Evolutionary conservation across 2,329 filamentous ascomycete species (phyloP).

Genomic region (Colletotrichum plurivorum): DNA sequence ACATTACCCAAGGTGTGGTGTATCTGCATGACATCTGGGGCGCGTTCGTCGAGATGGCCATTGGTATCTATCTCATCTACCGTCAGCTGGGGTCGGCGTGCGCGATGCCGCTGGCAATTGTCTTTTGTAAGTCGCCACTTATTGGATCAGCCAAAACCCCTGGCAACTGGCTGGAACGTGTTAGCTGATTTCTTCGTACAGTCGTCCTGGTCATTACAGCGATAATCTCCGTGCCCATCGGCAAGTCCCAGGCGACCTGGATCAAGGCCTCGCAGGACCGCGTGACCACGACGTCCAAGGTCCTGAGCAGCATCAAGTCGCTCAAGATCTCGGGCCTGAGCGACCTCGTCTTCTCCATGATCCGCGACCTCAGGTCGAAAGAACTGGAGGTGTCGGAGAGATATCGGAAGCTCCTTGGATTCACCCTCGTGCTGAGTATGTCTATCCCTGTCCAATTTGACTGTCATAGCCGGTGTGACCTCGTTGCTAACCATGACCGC

Average conservation of each 20-base stretch:
- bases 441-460: too few relatives aligned
- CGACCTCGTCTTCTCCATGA: constrained; percentile 49
- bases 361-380: constrained; percentile 38
- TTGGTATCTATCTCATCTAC: constrained; percentile 45
- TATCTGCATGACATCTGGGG: constrained; percentile 42
- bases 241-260: constrained; percentile 58
- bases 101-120: constrained; percentile 58
- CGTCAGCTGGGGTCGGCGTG: constrained; percentile 56
- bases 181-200: constrained; percentile 38
- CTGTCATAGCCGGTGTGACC: too few relatives aligned
- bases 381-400: constrained; percentile 43
- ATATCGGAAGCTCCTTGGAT: constrained; percentile 40
- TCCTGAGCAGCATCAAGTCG: constrained; percentile 64
- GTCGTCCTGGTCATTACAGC: constrained; percentile 51
- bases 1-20: constrained; percentile 41
- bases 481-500: neutral
- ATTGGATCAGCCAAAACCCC: too few relatives aligned
- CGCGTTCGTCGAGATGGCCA: constrained; percentile 43
- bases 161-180: too few relatives aligned
- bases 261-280: constrained; percentile 63
- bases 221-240: constrained; percentile 41
- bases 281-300: constrained; percentile 61
- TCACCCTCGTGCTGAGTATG: constrained; percentile 34
- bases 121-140: constrained; percentile 59
- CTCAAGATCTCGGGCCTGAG: constrained; percentile 65